Evolutionary conservation across 805 yeast species (phyloP), one percentile per base, ranked within the genome.

Genomic region (Lipomyces yamadae): DNA sequence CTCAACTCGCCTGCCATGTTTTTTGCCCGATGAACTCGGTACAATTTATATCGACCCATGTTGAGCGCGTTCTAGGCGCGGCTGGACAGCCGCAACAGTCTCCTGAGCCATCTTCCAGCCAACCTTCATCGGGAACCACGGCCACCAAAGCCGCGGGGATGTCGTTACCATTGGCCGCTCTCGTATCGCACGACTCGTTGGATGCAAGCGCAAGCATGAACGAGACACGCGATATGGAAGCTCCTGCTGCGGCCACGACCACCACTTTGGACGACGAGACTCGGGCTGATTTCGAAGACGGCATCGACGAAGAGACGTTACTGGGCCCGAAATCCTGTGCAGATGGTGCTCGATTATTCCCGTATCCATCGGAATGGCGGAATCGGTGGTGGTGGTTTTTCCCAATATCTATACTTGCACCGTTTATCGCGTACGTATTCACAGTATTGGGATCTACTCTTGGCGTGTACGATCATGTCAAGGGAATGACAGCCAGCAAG

Each of bases 21-120:
- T 52, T 32, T n/a, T 35, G 18, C 32, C 34, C 57, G 62, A 69
- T 69, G 72, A 69, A 69, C 68, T 69, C 72, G 33, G 57, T 69
- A 42, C 71, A 67, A 55, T 67, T 53, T 58, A 60, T 69, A n/a
- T 67, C 72, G 24, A 61, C 72, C 39, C 71, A 56, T 42, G 72
- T 69, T 54, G 72, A 69, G 64, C 67, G 70, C 53, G 70, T 68
- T 52, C 63, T 69, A 39, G 61, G 68, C 58, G 60, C 63, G 45
- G 55, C 60, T 33, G 34, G 37, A 56, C 35, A 24, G 55, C 24
- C 15, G 30, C 65, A 50, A 50, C 67, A 56, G 42, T 63, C 56
- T 32, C 64, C 29, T 8, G 37, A 18, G 29, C 37, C 13, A 45
- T 52, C 34, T 4, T 8, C 55, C 32, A 13, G 34, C 34, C 34